These are phyloP conservation scores for Apiotrichum sp. DNA, from an alignment of 1,284 basidiomycete species.

Conservation along the genomic window DNA sequence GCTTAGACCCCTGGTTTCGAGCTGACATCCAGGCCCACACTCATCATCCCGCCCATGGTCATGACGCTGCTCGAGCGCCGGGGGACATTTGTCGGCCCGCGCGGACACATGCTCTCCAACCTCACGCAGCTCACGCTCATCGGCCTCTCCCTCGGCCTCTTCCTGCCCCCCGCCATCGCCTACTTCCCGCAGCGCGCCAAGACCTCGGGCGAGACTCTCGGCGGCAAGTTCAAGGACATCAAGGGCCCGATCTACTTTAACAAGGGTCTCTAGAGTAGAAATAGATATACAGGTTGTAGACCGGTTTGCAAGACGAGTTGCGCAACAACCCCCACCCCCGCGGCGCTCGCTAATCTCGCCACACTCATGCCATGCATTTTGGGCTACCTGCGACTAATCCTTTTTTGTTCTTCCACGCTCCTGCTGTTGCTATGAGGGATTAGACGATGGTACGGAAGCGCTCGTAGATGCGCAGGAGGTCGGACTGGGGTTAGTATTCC, in stretches of 20 bases:
- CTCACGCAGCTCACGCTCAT: conserved; percentile 48
- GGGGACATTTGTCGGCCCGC: conserved; percentile 45
- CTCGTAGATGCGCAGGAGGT: conserved; percentile 46
- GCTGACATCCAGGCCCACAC: conserved; percentile 45
- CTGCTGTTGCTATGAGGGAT: not conserved
- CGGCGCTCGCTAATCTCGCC: no score
- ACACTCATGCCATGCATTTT: no score
- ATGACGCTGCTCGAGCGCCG: conserved; percentile 48
- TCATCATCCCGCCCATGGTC: conserved; percentile 52
- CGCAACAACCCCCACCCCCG: no score
- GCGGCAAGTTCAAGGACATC: conserved; percentile 37
- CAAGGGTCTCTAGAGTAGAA: conserved; percentile 47
- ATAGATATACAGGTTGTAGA: no score
- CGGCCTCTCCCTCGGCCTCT: conserved; percentile 50
- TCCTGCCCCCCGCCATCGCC: conserved; percentile 54
- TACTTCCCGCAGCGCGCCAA: conserved; percentile 51
- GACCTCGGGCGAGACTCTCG: conserved; percentile 45
- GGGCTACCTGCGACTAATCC: no score
- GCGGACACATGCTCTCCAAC: conserved; percentile 32
- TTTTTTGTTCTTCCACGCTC: not conserved
- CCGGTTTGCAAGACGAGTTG: no score
- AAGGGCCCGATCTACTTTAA: conserved; percentile 51
- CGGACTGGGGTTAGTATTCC: conserved; percentile 28
- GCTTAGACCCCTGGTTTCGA: conserved; percentile 6
- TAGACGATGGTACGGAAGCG: conserved; percentile 21